Evolutionary conservation across 164 flowering plant genomes (phyloP).

Genomic region (Vitis amurensis): DNA sequence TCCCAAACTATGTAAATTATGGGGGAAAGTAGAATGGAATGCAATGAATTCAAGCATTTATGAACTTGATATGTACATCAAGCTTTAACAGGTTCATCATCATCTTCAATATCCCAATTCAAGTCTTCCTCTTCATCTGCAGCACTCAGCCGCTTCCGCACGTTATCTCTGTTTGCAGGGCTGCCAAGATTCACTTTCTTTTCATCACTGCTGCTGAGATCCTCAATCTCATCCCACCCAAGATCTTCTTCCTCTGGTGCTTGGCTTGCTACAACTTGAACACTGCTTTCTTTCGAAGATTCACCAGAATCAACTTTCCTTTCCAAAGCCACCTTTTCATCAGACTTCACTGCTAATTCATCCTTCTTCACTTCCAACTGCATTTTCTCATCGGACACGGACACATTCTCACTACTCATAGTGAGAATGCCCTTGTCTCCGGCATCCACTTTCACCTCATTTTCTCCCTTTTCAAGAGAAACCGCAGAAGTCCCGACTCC

Average conservation of each 20-base stretch:
- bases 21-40: not conserved
- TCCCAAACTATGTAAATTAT: not conserved
- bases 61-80: constrained; percentile 20
- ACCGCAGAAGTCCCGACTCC: constrained; percentile 2
- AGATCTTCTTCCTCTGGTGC: constrained; percentile 69
- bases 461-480: constrained; percentile 3
- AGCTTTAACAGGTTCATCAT: constrained; percentile 64
- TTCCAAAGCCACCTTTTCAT: constrained; percentile 28
- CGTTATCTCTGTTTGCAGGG: constrained; percentile 43
- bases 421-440: not conserved
- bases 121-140: constrained; percentile 83
- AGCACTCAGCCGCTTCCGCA: constrained; percentile 64
- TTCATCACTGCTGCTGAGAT: constrained; percentile 66
- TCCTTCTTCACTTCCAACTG: constrained; percentile 10
- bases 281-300: constrained; percentile 42
- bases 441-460: not conserved
- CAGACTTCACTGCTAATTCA: constrained; percentile 17
- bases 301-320: constrained; percentile 40
- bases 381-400: constrained; percentile 24
- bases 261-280: constrained; percentile 55
- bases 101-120: constrained; percentile 92
- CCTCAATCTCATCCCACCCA: constrained; percentile 95
- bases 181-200: constrained; percentile 33
- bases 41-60: not conserved
- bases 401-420: constrained; percentile 8